Base-by-base conservation (phyloP, 805 yeast genomes). In the Spathaspora arborariae region DNA sequence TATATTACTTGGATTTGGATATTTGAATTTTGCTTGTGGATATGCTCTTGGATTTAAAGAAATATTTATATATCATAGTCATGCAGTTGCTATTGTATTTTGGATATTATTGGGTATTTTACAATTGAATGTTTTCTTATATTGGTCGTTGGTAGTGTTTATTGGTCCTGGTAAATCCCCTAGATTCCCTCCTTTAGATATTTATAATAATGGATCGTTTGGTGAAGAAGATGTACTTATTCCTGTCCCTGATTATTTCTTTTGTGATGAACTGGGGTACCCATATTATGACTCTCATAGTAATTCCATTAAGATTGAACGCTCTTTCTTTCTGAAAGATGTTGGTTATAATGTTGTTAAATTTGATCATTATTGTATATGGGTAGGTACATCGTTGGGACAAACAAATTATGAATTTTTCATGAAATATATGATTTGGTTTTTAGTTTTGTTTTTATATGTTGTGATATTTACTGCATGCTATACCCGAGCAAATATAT, bases 291-390 rank as follows among this genome's bases (percentile, higher is more conserved):
- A 96, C 57, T 64, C 84, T 1, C 62, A 66, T 9, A 88, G 96
- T 59, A 69, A 77, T 41, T 75, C 84, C 4, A 63, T 87, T 24
- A 88, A 87, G 57, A 73, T 83, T 1, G 76, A 80, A 20, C 70
- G 97, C 44, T 62, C 86, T 0, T 92, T 81, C 53, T 97, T 88
- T 58, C 83, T 90, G 35, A 70, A 77, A 2, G 71, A 76, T 42
- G 44, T 67, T 44, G 75, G 73, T 2, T 57, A 63, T 20, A 88
- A 96, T 58, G 80, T 90, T 0, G 81, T 87, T 0, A 72, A 76
- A 47, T 85, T 87, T 72, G 98, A 91, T 63, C 98, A 91, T 61
- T 84, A 75, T 56, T 91, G 98, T 60, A 58, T 80, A 0, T 89
- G 88, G 84, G 63, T 92, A 0, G 95, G 96, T 1, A 60, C 75